Evolutionary conservation across 371 early-diverging fungal species (phyloP).

Genomic region (Dinochytrium kinnereticum): DNA sequence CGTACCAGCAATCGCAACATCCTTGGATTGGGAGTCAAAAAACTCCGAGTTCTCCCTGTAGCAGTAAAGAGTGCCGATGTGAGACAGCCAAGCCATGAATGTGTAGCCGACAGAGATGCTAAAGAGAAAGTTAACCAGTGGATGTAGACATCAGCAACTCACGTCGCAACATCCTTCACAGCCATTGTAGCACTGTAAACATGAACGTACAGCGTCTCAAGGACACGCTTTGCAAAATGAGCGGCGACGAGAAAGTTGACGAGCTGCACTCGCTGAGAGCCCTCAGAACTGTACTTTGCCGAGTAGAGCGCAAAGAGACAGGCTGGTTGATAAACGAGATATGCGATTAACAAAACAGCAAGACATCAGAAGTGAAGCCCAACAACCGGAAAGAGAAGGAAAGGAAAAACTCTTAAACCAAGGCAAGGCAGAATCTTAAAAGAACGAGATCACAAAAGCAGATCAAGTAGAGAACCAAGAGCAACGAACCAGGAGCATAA

Average conservation of each 20-base stretch:
- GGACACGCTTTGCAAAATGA: neutral
- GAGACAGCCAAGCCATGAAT: neutral
- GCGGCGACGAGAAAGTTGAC: neutral
- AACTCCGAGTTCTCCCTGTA: neutral
- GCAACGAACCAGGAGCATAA: neutral
- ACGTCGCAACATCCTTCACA: neutral
- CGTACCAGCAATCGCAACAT: neutral
- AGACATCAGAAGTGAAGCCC: too few relatives aligned
- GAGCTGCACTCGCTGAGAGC: neutral
- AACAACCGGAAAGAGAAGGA: neutral
- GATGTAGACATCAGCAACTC: neutral
- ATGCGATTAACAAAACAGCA: too few relatives aligned
- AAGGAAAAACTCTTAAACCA: neutral
- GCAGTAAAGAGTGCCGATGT: neutral
- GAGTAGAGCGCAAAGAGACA: neutral
- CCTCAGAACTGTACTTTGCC: neutral
- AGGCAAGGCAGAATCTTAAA: too few relatives aligned
- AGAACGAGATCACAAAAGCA: too few relatives aligned
- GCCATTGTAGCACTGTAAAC: neutral
- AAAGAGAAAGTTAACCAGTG: neutral
- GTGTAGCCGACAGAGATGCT: neutral
- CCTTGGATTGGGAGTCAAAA: neutral
- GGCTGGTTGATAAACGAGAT: neutral
- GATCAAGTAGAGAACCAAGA: too few relatives aligned
- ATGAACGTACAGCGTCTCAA: neutral